A percentile compares a stretch with the other conserved stretches of the same genome.
Conservation (phyloP, 495 filamentous ascomycete species). For the Cairneyella variabilis region DNA sequence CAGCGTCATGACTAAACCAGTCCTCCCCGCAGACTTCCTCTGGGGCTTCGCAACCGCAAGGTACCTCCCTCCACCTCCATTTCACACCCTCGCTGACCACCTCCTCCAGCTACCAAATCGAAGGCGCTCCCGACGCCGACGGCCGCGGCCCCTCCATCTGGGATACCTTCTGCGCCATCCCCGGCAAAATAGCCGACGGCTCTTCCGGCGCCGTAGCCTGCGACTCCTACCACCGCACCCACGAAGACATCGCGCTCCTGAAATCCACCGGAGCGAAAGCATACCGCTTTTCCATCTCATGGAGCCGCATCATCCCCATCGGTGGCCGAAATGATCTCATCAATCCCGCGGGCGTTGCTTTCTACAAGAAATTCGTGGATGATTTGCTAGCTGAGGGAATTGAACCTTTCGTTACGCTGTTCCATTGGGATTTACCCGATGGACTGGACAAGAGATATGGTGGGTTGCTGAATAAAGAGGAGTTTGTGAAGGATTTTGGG, state of each 20-base stretch:
- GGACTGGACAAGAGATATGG: constrained; percentile 59
- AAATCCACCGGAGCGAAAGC: constrained; percentile 59
- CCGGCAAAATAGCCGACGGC: constrained; percentile 71
- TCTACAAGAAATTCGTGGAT: constrained; percentile 59
- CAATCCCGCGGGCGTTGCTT: constrained; percentile 55
- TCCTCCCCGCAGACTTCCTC: constrained; percentile 67
- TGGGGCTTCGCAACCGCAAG: constrained; percentile 82
- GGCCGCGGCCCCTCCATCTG: constrained; percentile 72
- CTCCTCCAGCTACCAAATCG: constrained; percentile 64
- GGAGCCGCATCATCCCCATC: constrained; percentile 68
- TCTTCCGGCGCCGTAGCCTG: constrained; percentile 66
- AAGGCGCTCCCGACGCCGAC: constrained; percentile 63
- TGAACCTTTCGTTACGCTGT: constrained; percentile 56
- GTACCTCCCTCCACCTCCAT: constrained; percentile 37
- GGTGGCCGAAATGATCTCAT: constrained; percentile 58
- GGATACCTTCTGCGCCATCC: constrained; percentile 71
- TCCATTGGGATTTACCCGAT: constrained; percentile 63
- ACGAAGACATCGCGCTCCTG: constrained; percentile 69
- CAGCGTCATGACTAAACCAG: constrained; percentile 5
- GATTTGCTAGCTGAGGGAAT: constrained; percentile 57
- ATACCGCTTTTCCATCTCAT: constrained; percentile 75
- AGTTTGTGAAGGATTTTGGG: constrained; percentile 58
- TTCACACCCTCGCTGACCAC: neutral
- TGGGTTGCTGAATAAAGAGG: constrained; percentile 53
- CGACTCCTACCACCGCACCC: constrained; percentile 71